These are phyloP conservation scores for Mycena epipterygia DNA, from an alignment of 768 basidiomycete genomes.

Conservation along the genomic window DNA sequence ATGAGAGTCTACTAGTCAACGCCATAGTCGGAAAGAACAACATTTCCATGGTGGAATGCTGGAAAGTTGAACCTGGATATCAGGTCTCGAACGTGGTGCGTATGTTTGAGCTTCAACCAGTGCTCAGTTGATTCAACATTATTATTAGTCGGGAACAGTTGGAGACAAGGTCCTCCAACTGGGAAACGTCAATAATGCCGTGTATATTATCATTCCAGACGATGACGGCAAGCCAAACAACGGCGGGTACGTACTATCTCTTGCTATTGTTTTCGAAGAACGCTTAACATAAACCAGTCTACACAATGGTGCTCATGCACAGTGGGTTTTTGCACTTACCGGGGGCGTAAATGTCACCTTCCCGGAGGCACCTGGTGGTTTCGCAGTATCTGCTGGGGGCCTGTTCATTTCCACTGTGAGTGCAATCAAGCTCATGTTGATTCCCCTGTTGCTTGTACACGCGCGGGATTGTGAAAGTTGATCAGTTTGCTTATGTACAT, in stretches of 20 bases:
- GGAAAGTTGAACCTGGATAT: slow-evolving; percentile 37
- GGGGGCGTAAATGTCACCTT: slow-evolving; percentile 36
- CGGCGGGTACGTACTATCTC: slow-evolving; percentile 32
- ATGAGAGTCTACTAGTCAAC: slow-evolving; percentile 35
- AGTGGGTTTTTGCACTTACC: slow-evolving; percentile 39
- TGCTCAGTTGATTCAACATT: slow-evolving; percentile 11
- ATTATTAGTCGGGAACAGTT: slow-evolving; percentile 34
- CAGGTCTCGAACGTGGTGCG: slow-evolving; percentile 38
- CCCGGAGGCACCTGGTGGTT: slow-evolving; percentile 36
- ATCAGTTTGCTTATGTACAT: slow-evolving; percentile 17
- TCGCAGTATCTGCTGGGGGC: slow-evolving; percentile 34
- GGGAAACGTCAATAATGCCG: slow-evolving; percentile 32
- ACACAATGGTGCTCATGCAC: slow-evolving; percentile 39
- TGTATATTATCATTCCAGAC: slow-evolving; percentile 36
- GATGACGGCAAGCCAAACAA: slow-evolving; percentile 38
- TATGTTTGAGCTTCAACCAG: slow-evolving; percentile 11
- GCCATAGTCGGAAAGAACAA: slow-evolving; percentile 36
- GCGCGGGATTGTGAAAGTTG: slow-evolving; percentile 13
- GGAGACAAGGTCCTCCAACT: slow-evolving; percentile 37
- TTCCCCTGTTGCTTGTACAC: slow-evolving; percentile 16
- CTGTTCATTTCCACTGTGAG: slow-evolving; percentile 38
- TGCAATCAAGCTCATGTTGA: slow-evolving; percentile 12
- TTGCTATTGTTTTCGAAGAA: slow-evolving; percentile 20
- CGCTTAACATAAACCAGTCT: slow-evolving; percentile 29
- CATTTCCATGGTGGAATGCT: slow-evolving; percentile 38